Evolutionary conservation across 345 rosid genomes (phyloP).

Genomic region (Bruguiera gymnorhiza): DNA sequence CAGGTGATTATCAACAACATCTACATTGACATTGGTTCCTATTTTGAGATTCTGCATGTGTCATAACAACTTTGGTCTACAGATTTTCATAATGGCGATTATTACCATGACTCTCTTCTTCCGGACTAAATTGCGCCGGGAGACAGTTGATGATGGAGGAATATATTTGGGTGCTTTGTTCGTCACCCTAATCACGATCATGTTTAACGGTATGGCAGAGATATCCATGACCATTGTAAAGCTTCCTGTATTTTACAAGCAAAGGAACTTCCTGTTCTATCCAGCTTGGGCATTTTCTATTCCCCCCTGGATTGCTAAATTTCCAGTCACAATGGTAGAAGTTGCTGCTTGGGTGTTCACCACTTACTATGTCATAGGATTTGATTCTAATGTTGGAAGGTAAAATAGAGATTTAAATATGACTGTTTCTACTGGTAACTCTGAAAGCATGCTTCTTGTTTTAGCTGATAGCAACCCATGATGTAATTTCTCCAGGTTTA

Average conservation of each 20-base stretch:
- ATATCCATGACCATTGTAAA: slow-evolving; percentile 64
- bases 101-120: slow-evolving; percentile 28
- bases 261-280: slow-evolving; percentile 63
- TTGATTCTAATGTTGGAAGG: slow-evolving; percentile 73
- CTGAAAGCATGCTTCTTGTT: not conserved
- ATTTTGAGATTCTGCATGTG: not conserved
- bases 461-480: not conserved
- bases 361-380: slow-evolving; percentile 73
- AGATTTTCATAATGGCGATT: slow-evolving; percentile 29
- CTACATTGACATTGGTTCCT: not conserved
- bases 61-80: not conserved
- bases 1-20: slow-evolving; percentile 33
- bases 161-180: slow-evolving; percentile 61
- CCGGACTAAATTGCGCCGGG: slow-evolving; percentile 32
- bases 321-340: slow-evolving; percentile 63
- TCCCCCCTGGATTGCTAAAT: slow-evolving; percentile 74
- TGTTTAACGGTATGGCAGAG: slow-evolving; percentile 77
- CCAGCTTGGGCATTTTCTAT: slow-evolving; percentile 80
- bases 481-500: slow-evolving; percentile 33
- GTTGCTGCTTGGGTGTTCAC: slow-evolving; percentile 54
- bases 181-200: slow-evolving; percentile 40
- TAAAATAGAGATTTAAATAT: slow-evolving; percentile 12
- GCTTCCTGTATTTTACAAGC: slow-evolving; percentile 88
- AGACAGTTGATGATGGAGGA: slow-evolving; percentile 42
- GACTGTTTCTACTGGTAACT: not conserved